phyloP scores from a whole-genome alignment of 2,329 filamentous ascomycete species.

The Fusarium temperatum region DNA sequence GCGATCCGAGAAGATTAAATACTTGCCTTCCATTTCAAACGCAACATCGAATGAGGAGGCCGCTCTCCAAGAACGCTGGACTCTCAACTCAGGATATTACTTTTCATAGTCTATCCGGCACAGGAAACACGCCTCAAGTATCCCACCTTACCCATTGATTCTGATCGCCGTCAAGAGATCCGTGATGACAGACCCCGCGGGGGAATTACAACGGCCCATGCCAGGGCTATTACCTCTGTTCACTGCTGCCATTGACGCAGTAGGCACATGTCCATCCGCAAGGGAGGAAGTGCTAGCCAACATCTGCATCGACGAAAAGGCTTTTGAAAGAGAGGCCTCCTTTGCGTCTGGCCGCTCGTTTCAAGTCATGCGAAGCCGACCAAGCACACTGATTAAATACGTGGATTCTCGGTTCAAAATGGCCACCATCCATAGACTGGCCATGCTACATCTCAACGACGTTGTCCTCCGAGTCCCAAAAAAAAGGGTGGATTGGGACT shows the following conservation, averaged over 20 bases:
- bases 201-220: no score
- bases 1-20: neutral
- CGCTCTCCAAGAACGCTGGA: neutral
- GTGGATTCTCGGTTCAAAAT: neutral
- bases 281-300: neutral
- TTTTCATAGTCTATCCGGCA: neutral
- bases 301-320: neutral
- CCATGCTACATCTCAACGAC: neutral
- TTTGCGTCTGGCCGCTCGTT: neutral
- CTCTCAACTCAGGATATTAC: neutral
- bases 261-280: neutral
- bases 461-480: neutral
- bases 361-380: neutral
- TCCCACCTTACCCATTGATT: neutral
- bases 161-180: neutral
- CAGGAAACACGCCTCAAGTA: neutral
- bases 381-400: neutral
- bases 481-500: neutral
- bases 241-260: neutral
- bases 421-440: neutral
- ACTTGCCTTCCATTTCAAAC: neutral
- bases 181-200: neutral
- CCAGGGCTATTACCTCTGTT: neutral
- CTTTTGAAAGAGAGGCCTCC: neutral
- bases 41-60: no score